A percentile compares a stretch with the other conserved stretches of the same genome.
phyloP scores from a whole-genome alignment of 495 filamentous ascomycete species.

The Corynascus novoguineensis region DNA sequence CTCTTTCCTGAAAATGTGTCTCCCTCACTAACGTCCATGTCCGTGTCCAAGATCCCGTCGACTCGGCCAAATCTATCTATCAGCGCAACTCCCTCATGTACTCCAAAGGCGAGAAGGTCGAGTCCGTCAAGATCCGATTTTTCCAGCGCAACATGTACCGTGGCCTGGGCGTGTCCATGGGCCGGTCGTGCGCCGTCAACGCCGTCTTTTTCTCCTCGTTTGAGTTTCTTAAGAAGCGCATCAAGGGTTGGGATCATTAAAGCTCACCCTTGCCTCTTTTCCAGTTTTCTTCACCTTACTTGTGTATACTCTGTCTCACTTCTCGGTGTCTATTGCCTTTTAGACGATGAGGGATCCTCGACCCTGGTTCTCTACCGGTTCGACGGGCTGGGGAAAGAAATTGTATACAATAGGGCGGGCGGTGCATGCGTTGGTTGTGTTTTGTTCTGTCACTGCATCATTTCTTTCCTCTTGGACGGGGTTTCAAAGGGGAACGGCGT shows the following conservation, averaged over 20 bases:
- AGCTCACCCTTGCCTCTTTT: not conserved
- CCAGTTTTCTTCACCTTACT: not conserved
- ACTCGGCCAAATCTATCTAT: slow-evolving; percentile 78
- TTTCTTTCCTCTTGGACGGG: not conserved
- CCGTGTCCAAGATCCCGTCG: slow-evolving; percentile 56
- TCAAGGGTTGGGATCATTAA: slow-evolving; percentile 53
- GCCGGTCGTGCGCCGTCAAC: slow-evolving; percentile 65
- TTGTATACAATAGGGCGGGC: not conserved
- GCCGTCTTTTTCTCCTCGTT: slow-evolving; percentile 76
- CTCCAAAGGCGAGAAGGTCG: slow-evolving; percentile 51
- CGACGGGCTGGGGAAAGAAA: not conserved
- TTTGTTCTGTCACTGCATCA: not conserved
- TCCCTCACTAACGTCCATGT: not conserved
- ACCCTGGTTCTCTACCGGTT: not conserved
- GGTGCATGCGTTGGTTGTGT: not conserved
- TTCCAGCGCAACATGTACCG: slow-evolving; percentile 68
- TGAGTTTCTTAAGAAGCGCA: slow-evolving; percentile 67
- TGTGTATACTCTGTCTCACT: not conserved
- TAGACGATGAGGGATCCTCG: too few relatives aligned
- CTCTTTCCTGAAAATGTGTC: not conserved
- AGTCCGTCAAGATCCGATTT: slow-evolving; percentile 62
- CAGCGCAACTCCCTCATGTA: slow-evolving; percentile 72
- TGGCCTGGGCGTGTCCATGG: slow-evolving; percentile 75
- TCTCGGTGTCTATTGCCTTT: not conserved
- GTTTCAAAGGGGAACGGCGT: not conserved